A percentile compares a stretch with the other conserved stretches of the same genome.
Evolutionary conservation across 108 stramenopile genomes (phyloP).

Genomic region (Mediolabrus comicus): DNA sequence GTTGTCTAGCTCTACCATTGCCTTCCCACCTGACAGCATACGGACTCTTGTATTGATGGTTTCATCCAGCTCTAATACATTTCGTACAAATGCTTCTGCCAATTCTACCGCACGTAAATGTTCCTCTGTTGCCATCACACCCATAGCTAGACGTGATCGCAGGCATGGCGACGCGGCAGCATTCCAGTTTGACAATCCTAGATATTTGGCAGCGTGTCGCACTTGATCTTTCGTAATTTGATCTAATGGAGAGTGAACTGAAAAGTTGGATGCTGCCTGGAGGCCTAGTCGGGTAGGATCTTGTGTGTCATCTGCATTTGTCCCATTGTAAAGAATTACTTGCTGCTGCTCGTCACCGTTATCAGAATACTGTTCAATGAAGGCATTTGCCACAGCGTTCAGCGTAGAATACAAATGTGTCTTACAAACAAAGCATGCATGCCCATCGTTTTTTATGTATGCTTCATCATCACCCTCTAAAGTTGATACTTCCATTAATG

Average conservation of each 20-base stretch:
- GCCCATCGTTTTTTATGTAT: constrained; percentile 84
- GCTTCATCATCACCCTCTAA: constrained; percentile 75
- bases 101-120: constrained; percentile 71
- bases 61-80: constrained; percentile 40
- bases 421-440: constrained; percentile 94
- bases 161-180: constrained; percentile 92
- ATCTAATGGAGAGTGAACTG: constrained; percentile 77
- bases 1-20: constrained; percentile 74
- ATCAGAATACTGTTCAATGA: constrained; percentile 19
- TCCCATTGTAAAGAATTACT: constrained; percentile 89
- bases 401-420: constrained; percentile 89
- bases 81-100: constrained; percentile 69
- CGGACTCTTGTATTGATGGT: constrained; percentile 67
- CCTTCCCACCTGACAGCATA: constrained; percentile 59
- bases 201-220: constrained; percentile 57
- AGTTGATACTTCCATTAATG: constrained; percentile 63
- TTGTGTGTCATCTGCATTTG: constrained; percentile 84
- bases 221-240: constrained; percentile 78
- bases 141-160: constrained; percentile 87
- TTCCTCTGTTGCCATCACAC: constrained; percentile 73
- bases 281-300: constrained; percentile 89
- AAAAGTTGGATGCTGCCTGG: constrained; percentile 69
- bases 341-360: constrained; percentile 14
- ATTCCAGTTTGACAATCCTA: constrained; percentile 90
- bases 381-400: constrained; percentile 54